Evolutionary conservation across 495 filamentous ascomycete species (phyloP), one percentile per base, ranked within the genome.

Genomic region (Apodospora peruviana): DNA sequence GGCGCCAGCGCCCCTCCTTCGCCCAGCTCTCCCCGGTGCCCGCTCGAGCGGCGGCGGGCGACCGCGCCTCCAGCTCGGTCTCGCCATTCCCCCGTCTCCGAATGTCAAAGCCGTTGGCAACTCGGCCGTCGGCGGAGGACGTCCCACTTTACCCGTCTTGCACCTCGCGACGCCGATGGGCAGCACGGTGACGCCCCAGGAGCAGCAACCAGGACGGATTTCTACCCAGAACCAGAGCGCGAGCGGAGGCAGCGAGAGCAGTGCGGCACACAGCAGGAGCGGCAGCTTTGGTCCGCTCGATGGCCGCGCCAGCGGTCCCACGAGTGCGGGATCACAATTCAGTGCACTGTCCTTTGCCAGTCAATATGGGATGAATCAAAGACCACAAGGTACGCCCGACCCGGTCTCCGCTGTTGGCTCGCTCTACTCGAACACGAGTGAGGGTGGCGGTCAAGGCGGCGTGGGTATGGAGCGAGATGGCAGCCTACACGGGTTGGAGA

Each of bases 371-470:
- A 72, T 76, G 40, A 76, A 74, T 11, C n/a, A n/a, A n/a, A 43
- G 78, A 50, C 70, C 80, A 14, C 68, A 75, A 43, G 80, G 82
- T 35, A 87, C 84, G 0, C 83, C 86, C n/a, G 90, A 96, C 61
- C 89, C 90, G 2, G 81, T 88, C 18, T 95, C 89, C 14, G 90
- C 90, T 7, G 90, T 89, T 40, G 86, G 88, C 34, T 91, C 87
- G 17, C 70, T 90, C 18, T 87, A 88, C 61, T 91, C 89, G 5
- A 85, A 89, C 49, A 74, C 76, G 20, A 81, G 78, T 47, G 86
- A 87, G 43, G 61, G 59, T 16, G 38, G 40, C 27, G 76, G 81
- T 25, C 38, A 20, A 7, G 49, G 42, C 2, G 78, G 76, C 16
- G 76, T 76, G 3, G 75, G 79, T 10, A 87, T 89, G 81, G 86